A percentile compares a stretch with the other conserved stretches of the same genome.
Conservation (phyloP, 768 basidiomycete species). For the Tricholoma saponaceum region DNA sequence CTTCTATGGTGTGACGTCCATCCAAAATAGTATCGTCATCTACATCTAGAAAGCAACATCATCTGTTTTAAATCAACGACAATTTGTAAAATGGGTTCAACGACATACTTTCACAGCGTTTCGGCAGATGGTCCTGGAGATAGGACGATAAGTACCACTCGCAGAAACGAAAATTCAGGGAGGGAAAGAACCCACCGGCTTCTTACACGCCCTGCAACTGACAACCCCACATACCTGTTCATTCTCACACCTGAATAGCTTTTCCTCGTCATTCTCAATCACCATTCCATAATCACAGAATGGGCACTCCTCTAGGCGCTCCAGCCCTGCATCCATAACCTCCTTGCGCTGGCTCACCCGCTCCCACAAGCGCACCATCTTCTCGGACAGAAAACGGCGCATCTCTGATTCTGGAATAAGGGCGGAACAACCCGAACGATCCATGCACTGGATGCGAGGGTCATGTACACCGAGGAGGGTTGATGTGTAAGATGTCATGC, state of each 20-base stretch:
- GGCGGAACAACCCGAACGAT: constrained; percentile 64
- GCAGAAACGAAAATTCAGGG: background rate
- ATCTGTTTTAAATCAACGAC: background rate
- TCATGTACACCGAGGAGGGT: constrained; percentile 60
- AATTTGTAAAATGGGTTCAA: background rate
- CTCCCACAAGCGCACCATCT: constrained; percentile 64
- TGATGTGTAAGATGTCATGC: constrained; percentile 63
- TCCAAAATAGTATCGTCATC: constrained; percentile 56
- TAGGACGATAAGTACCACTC: background rate
- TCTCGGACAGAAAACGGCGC: constrained; percentile 55
- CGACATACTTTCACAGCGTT: constrained; percentile 62
- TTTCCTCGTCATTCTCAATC: constrained; percentile 60
- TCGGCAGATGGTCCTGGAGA: constrained; percentile 71
- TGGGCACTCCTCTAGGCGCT: constrained; percentile 82
- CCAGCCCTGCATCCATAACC: constrained; percentile 71
- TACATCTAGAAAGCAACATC: constrained; percentile 38
- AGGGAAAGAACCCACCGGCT: constrained; percentile 41
- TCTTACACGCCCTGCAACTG: constrained; percentile 76
- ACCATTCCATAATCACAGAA: constrained; percentile 82
- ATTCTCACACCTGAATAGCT: constrained; percentile 50
- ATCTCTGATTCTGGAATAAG: constrained; percentile 67
- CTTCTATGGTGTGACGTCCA: constrained; percentile 77
- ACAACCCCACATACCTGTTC: constrained; percentile 63
- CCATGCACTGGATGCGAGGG: constrained; percentile 64
- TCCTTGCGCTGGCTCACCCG: constrained; percentile 73